Percentiles rank a stretch among this genome's conserved stretches.
phyloP scores from a whole-genome alignment of 1,284 basidiomycete genomes.

The Binderoboletus segoi region DNA sequence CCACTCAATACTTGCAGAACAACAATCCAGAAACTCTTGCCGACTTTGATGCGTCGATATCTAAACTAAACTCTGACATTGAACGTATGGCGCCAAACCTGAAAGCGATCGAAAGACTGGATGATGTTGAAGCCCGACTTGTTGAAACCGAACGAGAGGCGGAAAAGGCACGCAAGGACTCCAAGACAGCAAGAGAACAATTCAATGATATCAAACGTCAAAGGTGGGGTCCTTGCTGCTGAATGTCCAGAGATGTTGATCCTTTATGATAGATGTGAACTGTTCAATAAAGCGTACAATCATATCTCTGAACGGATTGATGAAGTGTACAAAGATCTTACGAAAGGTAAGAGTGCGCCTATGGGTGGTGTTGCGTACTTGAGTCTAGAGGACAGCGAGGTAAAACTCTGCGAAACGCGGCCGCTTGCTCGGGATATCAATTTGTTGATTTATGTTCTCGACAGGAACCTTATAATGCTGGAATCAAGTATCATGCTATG shows the following conservation, averaged over 20 bases:
- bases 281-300: conserved; percentile 96
- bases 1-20: conserved; percentile 48
- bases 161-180: conserved; percentile 79
- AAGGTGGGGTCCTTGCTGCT: conserved; percentile 50
- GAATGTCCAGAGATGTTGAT: neutral
- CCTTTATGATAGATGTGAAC: conserved; percentile 55
- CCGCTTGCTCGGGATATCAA: neutral
- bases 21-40: conserved; percentile 68
- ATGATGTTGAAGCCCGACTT: conserved; percentile 85
- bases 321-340: conserved; percentile 96
- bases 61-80: conserved; percentile 79
- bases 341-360: conserved; percentile 89
- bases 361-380: conserved; percentile 98
- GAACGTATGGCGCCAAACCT: conserved; percentile 96
- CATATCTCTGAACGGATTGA: conserved; percentile 96
- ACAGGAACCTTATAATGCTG: conserved; percentile 93
- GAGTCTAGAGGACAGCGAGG: conserved; percentile 93
- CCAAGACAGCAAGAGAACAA: conserved; percentile 85
- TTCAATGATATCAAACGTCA: conserved; percentile 88
- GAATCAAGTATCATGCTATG: conserved; percentile 99
- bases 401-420: conserved; percentile 37
- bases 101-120: conserved; percentile 94
- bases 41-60: conserved; percentile 78
- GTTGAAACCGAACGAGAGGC: conserved; percentile 76
- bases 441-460: conserved; percentile 6